Evolutionary conservation across 1,284 basidiomycete species (phyloP).

Genomic region (Rhizopogon hawkerae): DNA sequence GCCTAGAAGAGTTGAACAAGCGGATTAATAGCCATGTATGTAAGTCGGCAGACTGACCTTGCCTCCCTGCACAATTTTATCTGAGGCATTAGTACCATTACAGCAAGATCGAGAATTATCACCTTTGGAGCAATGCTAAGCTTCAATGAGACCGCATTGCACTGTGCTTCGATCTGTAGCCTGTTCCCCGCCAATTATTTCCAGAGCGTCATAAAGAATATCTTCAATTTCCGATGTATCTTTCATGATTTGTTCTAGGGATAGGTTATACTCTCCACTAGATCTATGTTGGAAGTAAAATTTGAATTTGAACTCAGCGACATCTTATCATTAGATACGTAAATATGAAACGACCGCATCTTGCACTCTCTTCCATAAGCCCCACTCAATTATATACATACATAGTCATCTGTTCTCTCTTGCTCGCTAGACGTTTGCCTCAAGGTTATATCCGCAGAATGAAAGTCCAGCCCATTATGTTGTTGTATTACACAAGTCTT

Average conservation of each 20-base stretch:
- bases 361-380: no score
- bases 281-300: background rate
- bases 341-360: background rate
- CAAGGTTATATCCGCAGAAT: background rate
- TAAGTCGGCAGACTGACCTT: conserved; percentile 32
- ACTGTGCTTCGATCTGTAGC: conserved; percentile 33
- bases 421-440: background rate
- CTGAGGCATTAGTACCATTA: conserved; percentile 7
- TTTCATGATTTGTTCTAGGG: background rate
- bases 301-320: conserved; percentile 22
- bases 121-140: conserved; percentile 51
- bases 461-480: background rate
- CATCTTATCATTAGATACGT: background rate
- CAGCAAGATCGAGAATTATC: conserved; percentile 7
- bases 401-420: background rate
- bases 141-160: conserved; percentile 38
- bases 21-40: conserved; percentile 4
- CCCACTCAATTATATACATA: no score
- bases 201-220: conserved; percentile 41
- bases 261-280: no score
- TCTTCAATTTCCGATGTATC: conserved; percentile 29
- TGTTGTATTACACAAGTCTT: background rate
- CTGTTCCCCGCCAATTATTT: conserved; percentile 35
- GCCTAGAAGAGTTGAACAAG: conserved; percentile 34
- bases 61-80: conserved; percentile 37